Conservation (phyloP, 1,284 basidiomycete genomes). For the Fomitiporia mediterranea region DNA sequence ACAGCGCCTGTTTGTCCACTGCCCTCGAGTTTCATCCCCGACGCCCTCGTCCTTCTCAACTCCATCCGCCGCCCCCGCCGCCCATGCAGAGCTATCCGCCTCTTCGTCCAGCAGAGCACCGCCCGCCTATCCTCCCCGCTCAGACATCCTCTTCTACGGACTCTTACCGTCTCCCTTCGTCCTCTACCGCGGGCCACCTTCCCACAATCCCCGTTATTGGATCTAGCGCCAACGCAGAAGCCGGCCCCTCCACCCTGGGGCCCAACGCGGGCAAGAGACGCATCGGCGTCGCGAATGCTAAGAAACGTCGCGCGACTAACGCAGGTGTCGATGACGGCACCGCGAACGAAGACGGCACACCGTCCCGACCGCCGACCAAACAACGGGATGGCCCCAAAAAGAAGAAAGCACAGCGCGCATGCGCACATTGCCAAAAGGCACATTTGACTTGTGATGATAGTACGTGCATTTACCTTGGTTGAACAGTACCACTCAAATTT, state of each 20-base stretch:
- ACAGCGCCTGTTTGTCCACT: background rate
- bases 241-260: conserved; percentile 19
- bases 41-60: background rate
- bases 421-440: conserved; percentile 91
- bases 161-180: conserved; percentile 22
- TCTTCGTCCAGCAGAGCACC: conserved; percentile 12
- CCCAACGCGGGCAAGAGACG: conserved; percentile 5
- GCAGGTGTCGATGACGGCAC: conserved; percentile 40
- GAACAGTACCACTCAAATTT: background rate
- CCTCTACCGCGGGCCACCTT: conserved; percentile 17
- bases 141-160: conserved; percentile 12
- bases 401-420: conserved; percentile 91
- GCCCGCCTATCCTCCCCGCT: conserved; percentile 13
- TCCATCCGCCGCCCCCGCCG: background rate
- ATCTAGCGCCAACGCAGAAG: conserved; percentile 9
- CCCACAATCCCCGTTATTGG: conserved; percentile 17
- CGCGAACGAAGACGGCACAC: conserved; percentile 37
- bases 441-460: conserved; percentile 98
- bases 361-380: conserved; percentile 37
- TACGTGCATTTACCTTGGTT: conserved; percentile 35
- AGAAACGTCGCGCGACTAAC: conserved; percentile 40
- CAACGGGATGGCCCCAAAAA: conserved; percentile 75
- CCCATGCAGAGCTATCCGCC: conserved; percentile 8
- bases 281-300: conserved; percentile 24
- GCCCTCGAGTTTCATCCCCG: background rate